phyloP scores from a whole-genome alignment of 305 asterid genomes.

The Solanum hybrid region DNA sequence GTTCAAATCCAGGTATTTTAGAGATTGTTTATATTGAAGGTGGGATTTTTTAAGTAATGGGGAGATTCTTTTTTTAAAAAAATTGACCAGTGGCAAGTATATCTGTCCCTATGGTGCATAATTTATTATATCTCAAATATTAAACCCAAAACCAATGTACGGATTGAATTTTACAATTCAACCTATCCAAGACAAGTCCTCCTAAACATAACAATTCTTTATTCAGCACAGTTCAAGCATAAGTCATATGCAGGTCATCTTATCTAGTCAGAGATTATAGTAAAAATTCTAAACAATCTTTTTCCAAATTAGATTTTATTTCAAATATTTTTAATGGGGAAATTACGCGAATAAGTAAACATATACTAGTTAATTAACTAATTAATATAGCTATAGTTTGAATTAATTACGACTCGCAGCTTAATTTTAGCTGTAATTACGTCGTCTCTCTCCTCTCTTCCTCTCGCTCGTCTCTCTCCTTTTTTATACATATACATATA shows the following conservation, averaged over 20 bases:
- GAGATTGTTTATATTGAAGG: slow-evolving; percentile 9
- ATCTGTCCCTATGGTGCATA: slow-evolving; percentile 2
- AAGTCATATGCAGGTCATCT: not conserved
- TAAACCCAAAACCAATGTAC: not conserved
- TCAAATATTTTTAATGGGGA: not conserved
- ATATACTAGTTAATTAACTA: not conserved
- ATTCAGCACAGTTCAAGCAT: not conserved
- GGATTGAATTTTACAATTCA: not conserved
- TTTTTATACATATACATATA: not conserved
- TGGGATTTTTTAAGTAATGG: slow-evolving; percentile 8
- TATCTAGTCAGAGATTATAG: not conserved
- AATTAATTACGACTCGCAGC: not conserved
- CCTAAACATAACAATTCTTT: not conserved
- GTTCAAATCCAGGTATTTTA: slow-evolving; percentile 4
- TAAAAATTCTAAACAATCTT: not conserved
- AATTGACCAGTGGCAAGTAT: slow-evolving; percentile 6
- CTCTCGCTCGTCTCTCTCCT: not conserved
- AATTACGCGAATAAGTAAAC: too few species aligned
- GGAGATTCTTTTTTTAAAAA: slow-evolving; percentile 12
- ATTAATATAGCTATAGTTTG: too few species aligned
- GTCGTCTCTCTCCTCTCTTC: not conserved
- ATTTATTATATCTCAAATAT: not conserved
- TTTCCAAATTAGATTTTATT: not conserved
- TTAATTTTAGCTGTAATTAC: too few species aligned
- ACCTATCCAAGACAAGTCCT: not conserved